These are phyloP conservation scores for Candida corydali DNA, from an alignment of 805 yeast genomes.

Conservation along the genomic window DNA sequence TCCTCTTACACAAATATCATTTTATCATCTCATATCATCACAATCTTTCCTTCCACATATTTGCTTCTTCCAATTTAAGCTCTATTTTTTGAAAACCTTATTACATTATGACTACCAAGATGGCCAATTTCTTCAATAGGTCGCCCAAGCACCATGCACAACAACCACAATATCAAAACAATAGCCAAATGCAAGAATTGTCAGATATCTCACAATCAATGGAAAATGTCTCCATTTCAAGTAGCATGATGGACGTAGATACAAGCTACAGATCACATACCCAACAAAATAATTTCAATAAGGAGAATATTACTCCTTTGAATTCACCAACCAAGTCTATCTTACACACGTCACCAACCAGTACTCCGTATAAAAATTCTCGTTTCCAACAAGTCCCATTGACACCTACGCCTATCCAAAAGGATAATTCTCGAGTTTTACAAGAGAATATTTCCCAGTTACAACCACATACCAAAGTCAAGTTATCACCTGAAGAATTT, in stretches of 20 bases:
- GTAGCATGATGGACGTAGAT: slow-evolving; percentile 38
- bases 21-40: no score
- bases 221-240: slow-evolving; percentile 38
- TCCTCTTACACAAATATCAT: not conserved
- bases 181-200: slow-evolving; percentile 15
- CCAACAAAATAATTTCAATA: slow-evolving; percentile 17
- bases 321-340: slow-evolving; percentile 34
- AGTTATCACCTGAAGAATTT: slow-evolving; percentile 41
- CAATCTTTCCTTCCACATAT: not conserved
- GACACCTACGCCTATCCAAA: slow-evolving; percentile 5
- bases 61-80: not conserved
- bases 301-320: slow-evolving; percentile 35
- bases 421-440: slow-evolving; percentile 11
- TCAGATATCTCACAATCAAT: slow-evolving; percentile 38
- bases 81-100: no score
- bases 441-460: slow-evolving; percentile 29
- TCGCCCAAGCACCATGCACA: slow-evolving; percentile 14
- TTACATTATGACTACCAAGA: not conserved
- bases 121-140: slow-evolving; percentile 16
- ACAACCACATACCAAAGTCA: slow-evolving; percentile 16
- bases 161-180: slow-evolving; percentile 1
- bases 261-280: slow-evolving; percentile 20
- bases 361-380: slow-evolving; percentile 8
- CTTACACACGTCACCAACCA: slow-evolving; percentile 26
- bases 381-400: slow-evolving; percentile 7